Evolutionary conservation across 208 protist species (phyloP).

Genomic region (Blastocrithidia nonstop): DNA sequence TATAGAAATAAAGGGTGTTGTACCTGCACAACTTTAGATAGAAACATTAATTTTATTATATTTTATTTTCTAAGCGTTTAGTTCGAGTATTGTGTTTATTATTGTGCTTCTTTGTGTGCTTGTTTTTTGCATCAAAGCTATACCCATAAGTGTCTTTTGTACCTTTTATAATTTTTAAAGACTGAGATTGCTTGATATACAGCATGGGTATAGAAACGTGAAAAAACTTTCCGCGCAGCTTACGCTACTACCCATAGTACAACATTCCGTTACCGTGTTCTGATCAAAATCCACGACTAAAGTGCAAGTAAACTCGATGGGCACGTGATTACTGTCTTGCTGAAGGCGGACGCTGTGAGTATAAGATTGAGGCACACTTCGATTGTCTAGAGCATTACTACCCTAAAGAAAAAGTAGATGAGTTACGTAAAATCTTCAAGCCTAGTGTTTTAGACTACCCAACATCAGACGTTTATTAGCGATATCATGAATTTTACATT

Average conservation of each 20-base stretch:
- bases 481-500: constrained; percentile 72
- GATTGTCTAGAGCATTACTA: constrained; percentile 80
- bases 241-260: constrained; percentile 66
- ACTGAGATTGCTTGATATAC: no score
- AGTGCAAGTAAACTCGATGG: constrained; percentile 74
- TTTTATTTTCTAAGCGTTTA: no score
- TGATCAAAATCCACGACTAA: constrained; percentile 55
- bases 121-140: no score
- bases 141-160: no score
- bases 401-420: constrained; percentile 59
- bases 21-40: no score
- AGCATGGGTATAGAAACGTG: constrained; percentile 78
- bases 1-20: no score
- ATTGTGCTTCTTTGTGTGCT: no score
- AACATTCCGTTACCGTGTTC: constrained; percentile 63
- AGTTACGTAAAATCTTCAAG: constrained; percentile 70
- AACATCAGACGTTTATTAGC: constrained; percentile 71
- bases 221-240: constrained; percentile 55
- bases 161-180: no score
- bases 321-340: constrained; percentile 74
- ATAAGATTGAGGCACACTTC: constrained; percentile 87
- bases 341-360: constrained; percentile 72
- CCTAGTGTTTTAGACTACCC: constrained; percentile 75
- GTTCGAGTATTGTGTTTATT: no score
- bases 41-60: no score